phyloP scores from a whole-genome alignment of 768 basidiomycete genomes.

The Tricholoma hemisulphureum region DNA sequence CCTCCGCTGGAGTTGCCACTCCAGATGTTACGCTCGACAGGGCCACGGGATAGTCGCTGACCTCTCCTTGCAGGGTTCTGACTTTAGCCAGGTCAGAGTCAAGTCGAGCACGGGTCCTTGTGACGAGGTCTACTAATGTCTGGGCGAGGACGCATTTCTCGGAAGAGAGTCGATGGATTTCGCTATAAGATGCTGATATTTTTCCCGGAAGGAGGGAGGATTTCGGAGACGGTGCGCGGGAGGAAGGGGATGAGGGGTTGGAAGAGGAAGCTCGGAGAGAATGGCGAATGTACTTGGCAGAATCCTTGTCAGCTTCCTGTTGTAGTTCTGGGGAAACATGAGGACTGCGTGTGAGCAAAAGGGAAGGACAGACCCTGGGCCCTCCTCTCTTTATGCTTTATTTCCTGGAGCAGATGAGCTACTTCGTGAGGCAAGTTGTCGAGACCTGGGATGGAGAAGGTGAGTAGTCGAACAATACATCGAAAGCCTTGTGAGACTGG shows the following conservation, averaged over 20 bases:
- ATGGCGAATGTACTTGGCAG: slow-evolving; percentile 49
- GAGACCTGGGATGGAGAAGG: slow-evolving; percentile 34
- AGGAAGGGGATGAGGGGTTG: slow-evolving; percentile 25
- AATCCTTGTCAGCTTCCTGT: slow-evolving; percentile 49
- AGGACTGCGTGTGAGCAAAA: background rate
- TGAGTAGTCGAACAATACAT: background rate
- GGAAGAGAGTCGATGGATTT: slow-evolving; percentile 42
- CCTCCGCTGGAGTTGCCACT: background rate
- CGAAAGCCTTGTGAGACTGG: slow-evolving; percentile 22
- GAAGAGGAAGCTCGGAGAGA: slow-evolving; percentile 33
- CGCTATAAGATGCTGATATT: slow-evolving; percentile 44
- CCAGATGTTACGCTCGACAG: slow-evolving; percentile 14
- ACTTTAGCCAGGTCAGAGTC: slow-evolving; percentile 50
- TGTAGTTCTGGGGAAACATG: slow-evolving; percentile 39
- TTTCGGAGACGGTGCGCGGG: slow-evolving; percentile 39
- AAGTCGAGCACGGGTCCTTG: slow-evolving; percentile 45
- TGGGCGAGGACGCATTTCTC: slow-evolving; percentile 50
- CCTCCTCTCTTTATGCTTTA: slow-evolving; percentile 44
- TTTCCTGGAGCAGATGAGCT: slow-evolving; percentile 50
- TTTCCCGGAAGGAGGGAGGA: slow-evolving; percentile 38
- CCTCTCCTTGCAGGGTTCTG: slow-evolving; percentile 46
- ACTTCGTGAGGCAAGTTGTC: slow-evolving; percentile 57
- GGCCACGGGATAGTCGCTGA: slow-evolving; percentile 30
- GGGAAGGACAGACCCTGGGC: slow-evolving; percentile 36
- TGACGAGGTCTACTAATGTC: slow-evolving; percentile 48